phyloP scores from a whole-genome alignment of 2,329 filamentous ascomycete genomes.

The Pseudohalonectria lignicola region DNA sequence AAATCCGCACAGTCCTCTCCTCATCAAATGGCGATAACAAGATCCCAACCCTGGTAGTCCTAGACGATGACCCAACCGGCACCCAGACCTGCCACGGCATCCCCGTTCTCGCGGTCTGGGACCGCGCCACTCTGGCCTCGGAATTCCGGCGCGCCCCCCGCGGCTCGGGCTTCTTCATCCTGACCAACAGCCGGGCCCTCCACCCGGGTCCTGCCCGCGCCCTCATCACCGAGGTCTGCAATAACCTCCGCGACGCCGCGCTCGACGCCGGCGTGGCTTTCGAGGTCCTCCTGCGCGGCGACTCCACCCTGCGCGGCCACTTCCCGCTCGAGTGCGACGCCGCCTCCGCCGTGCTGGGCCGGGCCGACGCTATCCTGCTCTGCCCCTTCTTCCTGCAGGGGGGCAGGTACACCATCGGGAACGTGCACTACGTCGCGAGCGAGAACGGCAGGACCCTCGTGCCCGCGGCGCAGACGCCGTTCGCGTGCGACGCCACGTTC shows the following conservation, averaged over 20 bases:
- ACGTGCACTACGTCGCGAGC: constrained; percentile 45
- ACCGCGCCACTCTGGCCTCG: constrained; percentile 25
- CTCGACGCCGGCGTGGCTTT: constrained; percentile 24
- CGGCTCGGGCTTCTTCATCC: constrained; percentile 44
- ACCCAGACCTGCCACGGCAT: constrained; percentile 51
- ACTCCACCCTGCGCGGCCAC: constrained; percentile 67
- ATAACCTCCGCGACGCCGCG: constrained; percentile 33
- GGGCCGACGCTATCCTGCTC: constrained; percentile 39
- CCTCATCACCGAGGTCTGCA: constrained; percentile 39
- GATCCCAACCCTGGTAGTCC: constrained; percentile 23
- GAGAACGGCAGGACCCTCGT: constrained; percentile 32
- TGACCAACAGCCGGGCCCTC: constrained; percentile 47
- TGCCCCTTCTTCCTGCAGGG: constrained; percentile 50
- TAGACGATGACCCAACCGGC: constrained; percentile 48
- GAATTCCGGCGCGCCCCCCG: constrained; percentile 27
- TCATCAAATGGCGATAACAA: neutral
- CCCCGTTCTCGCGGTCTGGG: constrained; percentile 42
- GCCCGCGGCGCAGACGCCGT: constrained; percentile 41
- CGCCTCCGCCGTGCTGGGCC: constrained; percentile 35
- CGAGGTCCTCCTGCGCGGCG: constrained; percentile 44
- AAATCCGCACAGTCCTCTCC: neutral
- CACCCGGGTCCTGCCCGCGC: constrained; percentile 32
- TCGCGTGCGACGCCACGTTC: constrained; percentile 46
- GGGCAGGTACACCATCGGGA: constrained; percentile 42
- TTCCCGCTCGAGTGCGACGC: constrained; percentile 81